Base-by-base conservation (phyloP, 169 alveolate species). In the Eimeria acervulina region DNA sequence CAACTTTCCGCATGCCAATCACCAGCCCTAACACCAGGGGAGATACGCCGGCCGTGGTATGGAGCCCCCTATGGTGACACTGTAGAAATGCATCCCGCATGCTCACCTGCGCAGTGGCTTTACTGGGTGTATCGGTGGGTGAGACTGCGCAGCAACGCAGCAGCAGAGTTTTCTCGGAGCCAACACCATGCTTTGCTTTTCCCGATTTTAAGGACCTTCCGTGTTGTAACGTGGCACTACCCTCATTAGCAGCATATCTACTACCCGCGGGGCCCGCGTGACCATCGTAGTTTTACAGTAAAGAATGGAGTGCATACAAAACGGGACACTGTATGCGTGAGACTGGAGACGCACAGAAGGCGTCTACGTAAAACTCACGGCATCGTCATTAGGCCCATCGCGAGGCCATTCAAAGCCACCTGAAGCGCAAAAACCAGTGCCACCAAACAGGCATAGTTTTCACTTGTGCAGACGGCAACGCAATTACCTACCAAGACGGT, bases 101-200 rank as follows among this genome's bases (percentile, higher is more conserved):
- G 80, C 97, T 55, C 96, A 96, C 96, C 97, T 96, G 90, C 96
- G 66, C 74, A 99, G 97, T 89, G 95, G 96, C 96, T 99, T 99
- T n/a, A 99, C 99, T 1, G 99, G 99, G 96, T 99, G 99, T 47
- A 99, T 99, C 2, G 99, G 99, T 31, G 99, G 99, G 97, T 99
- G 99, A 5, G 99, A 99, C 96, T 96, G 88, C 95, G 19, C 47
- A 63, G 17, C 28, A 36, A 42, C 91, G 8, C 74, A 44, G 42
- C 95, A 61, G 10, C 42, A 68, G 13, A 31, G 26, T 33, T 7
- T 19, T 21, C 63, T 40, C 1, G 51, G 80, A 7, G 8, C 10
- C 88, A 38, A 33, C 23, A 28, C 15, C 76, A 63, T 63, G 74
- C 74, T 8, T 10, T 68, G 1, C 6, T 10, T 10, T 68, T 33